phyloP scores from a whole-genome alignment of 2,329 filamentous ascomycete species.

The Geoglossum cookeanum region DNA sequence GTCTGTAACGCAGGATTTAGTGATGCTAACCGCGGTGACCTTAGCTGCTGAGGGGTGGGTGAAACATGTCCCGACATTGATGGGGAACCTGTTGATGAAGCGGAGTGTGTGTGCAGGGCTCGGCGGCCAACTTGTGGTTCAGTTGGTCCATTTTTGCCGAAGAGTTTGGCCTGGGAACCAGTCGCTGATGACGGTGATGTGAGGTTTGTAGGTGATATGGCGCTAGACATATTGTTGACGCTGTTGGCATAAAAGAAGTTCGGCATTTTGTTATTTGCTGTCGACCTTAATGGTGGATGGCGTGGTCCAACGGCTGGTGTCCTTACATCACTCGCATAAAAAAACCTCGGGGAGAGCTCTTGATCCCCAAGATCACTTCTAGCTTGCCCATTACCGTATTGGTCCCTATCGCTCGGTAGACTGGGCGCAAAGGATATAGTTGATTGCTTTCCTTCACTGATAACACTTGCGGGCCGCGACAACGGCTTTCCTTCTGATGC shows the following conservation, averaged over 20 bases:
- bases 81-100: background rate
- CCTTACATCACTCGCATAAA: slow-evolving; percentile 69
- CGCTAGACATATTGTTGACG: slow-evolving; percentile 5
- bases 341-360: slow-evolving; percentile 48
- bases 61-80: background rate
- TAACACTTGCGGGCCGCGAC: slow-evolving; percentile 19
- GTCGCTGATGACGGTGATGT: background rate
- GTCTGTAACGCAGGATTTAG: slow-evolving; percentile 5
- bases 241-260: slow-evolving; percentile 41
- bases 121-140: background rate
- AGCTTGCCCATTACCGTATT: slow-evolving; percentile 16
- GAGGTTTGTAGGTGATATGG: background rate
- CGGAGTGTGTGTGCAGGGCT: background rate
- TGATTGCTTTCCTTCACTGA: slow-evolving; percentile 18
- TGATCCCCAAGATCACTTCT: slow-evolving; percentile 6
- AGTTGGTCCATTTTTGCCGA: background rate
- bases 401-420: background rate
- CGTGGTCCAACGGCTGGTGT: slow-evolving; percentile 5
- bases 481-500: slow-evolving; percentile 8
- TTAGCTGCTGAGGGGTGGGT: background rate
- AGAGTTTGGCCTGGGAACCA: background rate
- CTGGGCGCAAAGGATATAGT: slow-evolving; percentile 15
- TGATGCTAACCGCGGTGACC: background rate
- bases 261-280: slow-evolving; percentile 17
- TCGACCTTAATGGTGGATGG: background rate